Conservation (phyloP, 768 basidiomycete genomes). For the Phaffia tasmanica region DNA sequence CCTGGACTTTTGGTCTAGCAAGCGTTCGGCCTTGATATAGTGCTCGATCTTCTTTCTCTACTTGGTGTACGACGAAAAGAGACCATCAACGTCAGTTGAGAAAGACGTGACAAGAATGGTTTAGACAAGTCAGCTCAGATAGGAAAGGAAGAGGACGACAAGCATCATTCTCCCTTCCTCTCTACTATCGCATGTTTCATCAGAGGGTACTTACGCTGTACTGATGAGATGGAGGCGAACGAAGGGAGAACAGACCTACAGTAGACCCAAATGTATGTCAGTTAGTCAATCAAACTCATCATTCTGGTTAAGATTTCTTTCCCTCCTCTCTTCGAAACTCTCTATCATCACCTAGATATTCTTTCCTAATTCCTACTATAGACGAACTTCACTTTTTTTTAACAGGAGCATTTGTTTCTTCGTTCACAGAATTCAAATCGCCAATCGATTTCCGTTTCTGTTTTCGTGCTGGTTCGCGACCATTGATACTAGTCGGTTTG, state of each 20-base stretch:
- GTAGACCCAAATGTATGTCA: not conserved
- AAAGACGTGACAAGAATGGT: not conserved
- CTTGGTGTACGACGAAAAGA: not conserved
- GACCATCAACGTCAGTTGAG: not conserved
- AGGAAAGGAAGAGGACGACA: not conserved
- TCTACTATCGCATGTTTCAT: not conserved
- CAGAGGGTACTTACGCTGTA: no score
- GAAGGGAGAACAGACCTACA: not conserved
- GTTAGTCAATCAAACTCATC: not conserved
- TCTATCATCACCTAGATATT: not conserved
- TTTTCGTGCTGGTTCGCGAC: not conserved
- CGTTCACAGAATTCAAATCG: no score
- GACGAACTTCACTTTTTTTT: not conserved
- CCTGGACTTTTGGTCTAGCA: slow-evolving; percentile 12
- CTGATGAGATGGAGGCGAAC: not conserved
- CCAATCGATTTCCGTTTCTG: not conserved
- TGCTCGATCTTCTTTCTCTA: no score
- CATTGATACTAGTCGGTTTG: not conserved
- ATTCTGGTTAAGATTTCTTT: not conserved
- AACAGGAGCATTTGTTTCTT: not conserved
- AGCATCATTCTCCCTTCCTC: not conserved
- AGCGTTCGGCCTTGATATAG: slow-evolving; percentile 7
- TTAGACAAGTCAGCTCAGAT: not conserved
- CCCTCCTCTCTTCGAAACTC: not conserved
- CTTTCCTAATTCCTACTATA: not conserved